Evolutionary conservation across 352 stramenopile species (phyloP), one percentile per base, ranked within the genome.

Genomic region (Pythium sp.): DNA sequence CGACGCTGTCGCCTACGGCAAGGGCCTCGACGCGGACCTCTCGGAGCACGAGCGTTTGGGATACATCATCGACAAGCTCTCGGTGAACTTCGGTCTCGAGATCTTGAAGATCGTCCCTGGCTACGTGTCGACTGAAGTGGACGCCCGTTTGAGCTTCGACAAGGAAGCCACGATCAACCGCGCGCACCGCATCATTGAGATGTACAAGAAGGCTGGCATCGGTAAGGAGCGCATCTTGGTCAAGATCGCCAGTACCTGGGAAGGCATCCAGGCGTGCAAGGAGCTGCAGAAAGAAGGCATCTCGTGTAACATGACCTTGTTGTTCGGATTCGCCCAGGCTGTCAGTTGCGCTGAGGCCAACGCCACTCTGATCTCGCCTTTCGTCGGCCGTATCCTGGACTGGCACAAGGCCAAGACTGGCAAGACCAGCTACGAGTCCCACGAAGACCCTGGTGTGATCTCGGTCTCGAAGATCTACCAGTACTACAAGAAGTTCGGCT

Each of bases 401-500:
- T 99, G 97, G 96, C 90, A 99, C 86, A 98, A 98, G 79, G 86
- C 89, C 61, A 97, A 98, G 76, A 93, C 90, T 14, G 86, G 87
- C 78, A 97, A 97, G 71, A 86, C 93, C 38, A 87, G 81, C 70
- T 99, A 98, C 79, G 87, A 92, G 71, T 92, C 94, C 24, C 79
- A 94, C 71, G 96, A 98, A 68, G 98, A 99, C 88, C 96, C 97
- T 28, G 97, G 97, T 72, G 97, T 99, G n/a, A 69, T 99, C 58
- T 93, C 87, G 46, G 97, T 99, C 47, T 91, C 85, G 64, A 95
- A 97, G 76, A 99, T 99, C 80, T 99, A 99, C 81, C 87, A 96
- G 66, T 99, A 99, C 84, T 99, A 98, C 91, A 99, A 99, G 81
- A 99, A 99, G 85, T 97, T 91, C 83, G 90, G 82, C 66, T 97